Percentiles rank a stretch among this genome's conserved stretches.
phyloP scores from a whole-genome alignment of 169 alveolate genomes.

The Cryptosporidium felis region DNA sequence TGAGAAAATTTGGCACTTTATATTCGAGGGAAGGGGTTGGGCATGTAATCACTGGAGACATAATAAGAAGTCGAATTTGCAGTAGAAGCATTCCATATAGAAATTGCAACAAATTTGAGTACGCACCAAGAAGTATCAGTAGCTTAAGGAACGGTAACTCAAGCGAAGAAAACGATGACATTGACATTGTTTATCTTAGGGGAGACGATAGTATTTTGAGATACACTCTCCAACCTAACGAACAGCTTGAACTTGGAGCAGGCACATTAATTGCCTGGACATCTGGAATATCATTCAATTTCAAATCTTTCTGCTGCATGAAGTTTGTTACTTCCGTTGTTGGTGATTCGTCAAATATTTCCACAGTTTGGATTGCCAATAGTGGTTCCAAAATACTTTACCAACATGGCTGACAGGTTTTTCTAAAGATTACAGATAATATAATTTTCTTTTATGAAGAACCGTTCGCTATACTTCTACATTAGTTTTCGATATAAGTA shows the following conservation, averaged over 20 bases:
- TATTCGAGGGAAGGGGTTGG: slow-evolving; percentile 72
- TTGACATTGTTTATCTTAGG: slow-evolving; percentile 57
- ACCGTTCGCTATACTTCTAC: too few relatives aligned
- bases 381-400: slow-evolving; percentile 50
- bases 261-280: slow-evolving; percentile 71
- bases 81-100: slow-evolving; percentile 57
- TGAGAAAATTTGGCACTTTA: slow-evolving; percentile 65
- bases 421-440: too few relatives aligned
- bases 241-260: slow-evolving; percentile 58
- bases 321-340: slow-evolving; percentile 68
- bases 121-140: slow-evolving; percentile 53
- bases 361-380: slow-evolving; percentile 66
- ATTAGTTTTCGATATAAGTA: too few relatives aligned
- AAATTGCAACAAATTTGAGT: slow-evolving; percentile 63
- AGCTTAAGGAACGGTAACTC: background rate
- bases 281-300: slow-evolving; percentile 57
- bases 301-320: slow-evolving; percentile 64
- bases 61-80: slow-evolving; percentile 48
- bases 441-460: too few relatives aligned
- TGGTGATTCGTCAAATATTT: slow-evolving; percentile 38
- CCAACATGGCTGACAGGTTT: slow-evolving; percentile 65
- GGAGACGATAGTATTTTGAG: slow-evolving; percentile 62
- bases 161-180: slow-evolving; percentile 4
- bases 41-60: slow-evolving; percentile 66
- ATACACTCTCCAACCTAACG: slow-evolving; percentile 61